These are phyloP conservation scores for Monosporozyma aquatica DNA, from an alignment of 805 yeast species.

Conservation along the genomic window DNA sequence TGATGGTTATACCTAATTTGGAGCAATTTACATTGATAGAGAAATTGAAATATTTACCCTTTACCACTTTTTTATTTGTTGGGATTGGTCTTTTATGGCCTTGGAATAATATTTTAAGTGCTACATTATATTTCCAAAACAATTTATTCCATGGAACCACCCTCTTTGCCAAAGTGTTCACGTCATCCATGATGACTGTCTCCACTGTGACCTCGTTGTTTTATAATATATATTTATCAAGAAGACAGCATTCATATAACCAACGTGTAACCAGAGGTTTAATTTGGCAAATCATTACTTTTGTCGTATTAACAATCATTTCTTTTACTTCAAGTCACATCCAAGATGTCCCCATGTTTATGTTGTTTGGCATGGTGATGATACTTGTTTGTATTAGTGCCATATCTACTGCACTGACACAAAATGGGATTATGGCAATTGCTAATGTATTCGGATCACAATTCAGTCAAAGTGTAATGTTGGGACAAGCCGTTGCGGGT, in stretches of 20 bases:
- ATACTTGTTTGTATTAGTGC: constrained; percentile 54
- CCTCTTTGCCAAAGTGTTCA: constrained; percentile 46
- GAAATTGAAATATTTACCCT: constrained; percentile 27
- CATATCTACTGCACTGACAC: constrained; percentile 72
- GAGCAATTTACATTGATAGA: constrained; percentile 9
- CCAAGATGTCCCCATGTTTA: constrained; percentile 8
- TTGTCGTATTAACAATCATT: constrained; percentile 43
- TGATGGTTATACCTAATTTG: neutral
- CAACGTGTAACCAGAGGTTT: constrained; percentile 55
- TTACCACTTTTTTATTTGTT: constrained; percentile 51
- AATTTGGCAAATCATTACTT: constrained; percentile 45
- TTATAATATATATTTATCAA: constrained; percentile 54
- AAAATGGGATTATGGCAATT: constrained; percentile 84
- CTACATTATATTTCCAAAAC: constrained; percentile 67
- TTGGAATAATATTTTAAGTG: constrained; percentile 87
- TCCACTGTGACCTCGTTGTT: constrained; percentile 61
- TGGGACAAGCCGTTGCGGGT: constrained; percentile 93
- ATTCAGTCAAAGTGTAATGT: constrained; percentile 83
- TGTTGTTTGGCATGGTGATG: constrained; percentile 46
- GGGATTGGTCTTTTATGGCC: constrained; percentile 91
- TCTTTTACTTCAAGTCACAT: constrained; percentile 12
- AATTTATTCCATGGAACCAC: constrained; percentile 46
- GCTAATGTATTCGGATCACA: constrained; percentile 68
- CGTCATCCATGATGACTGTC: constrained; percentile 82
- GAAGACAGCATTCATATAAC: constrained; percentile 49